Conservation (phyloP, 2,329 filamentous ascomycete species). For the Ceratocystis destructans region DNA sequence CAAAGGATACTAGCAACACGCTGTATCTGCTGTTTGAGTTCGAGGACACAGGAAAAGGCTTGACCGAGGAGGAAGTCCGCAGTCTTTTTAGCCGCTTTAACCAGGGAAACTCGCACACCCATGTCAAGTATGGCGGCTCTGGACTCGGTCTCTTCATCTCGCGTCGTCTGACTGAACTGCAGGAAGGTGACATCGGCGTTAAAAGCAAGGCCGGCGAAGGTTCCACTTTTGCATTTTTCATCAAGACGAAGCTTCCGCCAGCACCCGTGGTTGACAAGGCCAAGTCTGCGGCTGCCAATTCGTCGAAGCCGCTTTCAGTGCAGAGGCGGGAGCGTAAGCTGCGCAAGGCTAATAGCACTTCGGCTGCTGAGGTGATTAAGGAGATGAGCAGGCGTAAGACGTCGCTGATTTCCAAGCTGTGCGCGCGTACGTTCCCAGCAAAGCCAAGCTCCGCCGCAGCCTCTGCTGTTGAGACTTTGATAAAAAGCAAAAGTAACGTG, state of each 20-base stretch:
- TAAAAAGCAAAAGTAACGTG: slow-evolving; percentile 27
- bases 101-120: slow-evolving; percentile 61
- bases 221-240: slow-evolving; percentile 62
- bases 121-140: slow-evolving; percentile 66
- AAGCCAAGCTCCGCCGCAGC: background rate
- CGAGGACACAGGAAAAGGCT: slow-evolving; percentile 61
- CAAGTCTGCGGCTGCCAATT: background rate
- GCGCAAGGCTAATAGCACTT: background rate
- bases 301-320: background rate
- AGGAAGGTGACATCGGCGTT: slow-evolving; percentile 68
- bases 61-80: slow-evolving; percentile 57
- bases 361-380: background rate
- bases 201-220: slow-evolving; percentile 54
- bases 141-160: slow-evolving; percentile 70
- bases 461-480: slow-evolving; percentile 6
- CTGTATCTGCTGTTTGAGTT: slow-evolving; percentile 60
- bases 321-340: background rate
- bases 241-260: slow-evolving; percentile 41
- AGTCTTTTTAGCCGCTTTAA: slow-evolving; percentile 66
- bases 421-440: background rate
- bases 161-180: slow-evolving; percentile 62
- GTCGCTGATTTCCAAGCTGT: slow-evolving; percentile 1
- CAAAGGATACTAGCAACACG: slow-evolving; percentile 20
- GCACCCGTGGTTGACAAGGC: slow-evolving; percentile 30
- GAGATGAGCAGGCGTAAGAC: background rate